Percentiles rank a stretch among this genome's conserved stretches.
Evolutionary conservation across 2,329 filamentous ascomycete genomes (phyloP).

Genomic region (Dactylonectria estremocensis): DNA sequence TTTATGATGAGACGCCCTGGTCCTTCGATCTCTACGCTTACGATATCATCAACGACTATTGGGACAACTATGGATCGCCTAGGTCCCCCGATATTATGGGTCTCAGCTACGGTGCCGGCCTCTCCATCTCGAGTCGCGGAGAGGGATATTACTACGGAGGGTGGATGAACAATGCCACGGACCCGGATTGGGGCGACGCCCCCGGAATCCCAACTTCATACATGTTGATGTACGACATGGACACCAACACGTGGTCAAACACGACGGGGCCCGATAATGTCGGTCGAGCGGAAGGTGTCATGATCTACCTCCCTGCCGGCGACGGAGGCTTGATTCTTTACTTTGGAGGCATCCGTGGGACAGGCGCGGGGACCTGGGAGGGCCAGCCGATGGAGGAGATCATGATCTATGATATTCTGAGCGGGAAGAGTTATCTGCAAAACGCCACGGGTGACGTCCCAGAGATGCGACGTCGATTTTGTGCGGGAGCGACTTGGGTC

Average conservation of each 20-base stretch:
- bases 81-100: constrained; percentile 57
- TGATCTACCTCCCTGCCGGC: constrained; percentile 73
- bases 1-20: constrained; percentile 62
- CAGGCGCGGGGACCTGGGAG: constrained; percentile 62
- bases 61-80: constrained; percentile 64
- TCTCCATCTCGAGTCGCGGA: constrained; percentile 67
- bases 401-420: constrained; percentile 72
- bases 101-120: constrained; percentile 71
- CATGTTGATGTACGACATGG: constrained; percentile 72
- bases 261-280: constrained; percentile 67
- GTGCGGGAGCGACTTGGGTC: constrained; percentile 72
- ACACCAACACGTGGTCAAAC: constrained; percentile 66
- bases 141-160: constrained; percentile 75
- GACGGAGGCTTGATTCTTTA: constrained; percentile 73
- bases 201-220: constrained; percentile 63
- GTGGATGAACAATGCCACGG: constrained; percentile 70
- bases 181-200: constrained; percentile 64
- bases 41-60: constrained; percentile 70
- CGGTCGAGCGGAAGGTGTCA: constrained; percentile 71
- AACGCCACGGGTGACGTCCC: constrained; percentile 68
- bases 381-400: constrained; percentile 66
- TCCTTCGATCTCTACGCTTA: constrained; percentile 69
- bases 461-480: constrained; percentile 69
- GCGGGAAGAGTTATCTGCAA: constrained; percentile 72
- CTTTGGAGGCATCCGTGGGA: constrained; percentile 71